Base-by-base conservation (phyloP, 108 stramenopile genomes). In the Cyclotella kingstonii region DNA sequence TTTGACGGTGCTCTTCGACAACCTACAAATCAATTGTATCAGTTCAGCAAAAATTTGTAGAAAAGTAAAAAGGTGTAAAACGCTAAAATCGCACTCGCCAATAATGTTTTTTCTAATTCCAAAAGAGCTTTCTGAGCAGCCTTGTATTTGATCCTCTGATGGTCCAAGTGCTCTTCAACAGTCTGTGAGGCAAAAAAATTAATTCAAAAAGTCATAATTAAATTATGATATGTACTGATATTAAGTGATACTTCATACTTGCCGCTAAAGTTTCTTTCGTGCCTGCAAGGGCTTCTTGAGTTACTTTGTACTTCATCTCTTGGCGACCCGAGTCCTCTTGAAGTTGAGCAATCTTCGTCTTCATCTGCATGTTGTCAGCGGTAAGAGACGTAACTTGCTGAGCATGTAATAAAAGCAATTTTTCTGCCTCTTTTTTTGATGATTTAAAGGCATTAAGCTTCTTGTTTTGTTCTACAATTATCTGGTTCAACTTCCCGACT, bases 1-100 rank as follows among this genome's bases (percentile, higher is more conserved):
- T 46, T 18, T 46, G 45, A 19, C 45, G 45, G 10, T 46, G 45
- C 23, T 46, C 45, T 46, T 46, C 45, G 1, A 46, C 45, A 22
- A 22, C 45, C 45, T 46, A 19, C 21, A 4, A 4, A 1, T 22
- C 2, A 22, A 18, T 46, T 22, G 21, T 46, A 22, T 18, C 25
- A 25, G 5, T 26, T 5, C 23, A 26, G 10, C 5, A 49, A 15
- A 17, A 11, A 30, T 51, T 51, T 51, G 1, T 1, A 51, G 5
- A 9, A 51, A 9, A 23, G n/a, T 25, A 21, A 19, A 51, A 2
- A 11, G 8, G 22, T 30, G 9, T 9, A 11, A 36, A 11, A 11
- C 36, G 11, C 36, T 9, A 7, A 11, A 23, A 51, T 30, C 28
- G n/a, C n/a, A 51, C 49, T 46, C 23, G 31, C 49, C 49, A 51